Evolutionary conservation across 768 basidiomycete genomes (phyloP).

Genomic region (Pulveroboletus sp.): DNA sequence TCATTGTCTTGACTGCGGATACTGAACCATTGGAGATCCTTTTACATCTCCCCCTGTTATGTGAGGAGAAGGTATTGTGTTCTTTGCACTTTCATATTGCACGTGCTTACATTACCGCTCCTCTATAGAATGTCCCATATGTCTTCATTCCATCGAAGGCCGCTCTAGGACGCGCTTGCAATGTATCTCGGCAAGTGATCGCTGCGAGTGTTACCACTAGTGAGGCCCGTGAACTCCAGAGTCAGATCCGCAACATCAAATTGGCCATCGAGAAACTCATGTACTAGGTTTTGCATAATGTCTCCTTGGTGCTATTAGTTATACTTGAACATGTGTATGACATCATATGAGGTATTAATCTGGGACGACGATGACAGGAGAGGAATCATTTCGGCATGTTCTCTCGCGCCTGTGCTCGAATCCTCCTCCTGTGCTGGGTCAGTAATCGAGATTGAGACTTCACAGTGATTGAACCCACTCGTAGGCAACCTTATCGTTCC

Average conservation of each 20-base stretch:
- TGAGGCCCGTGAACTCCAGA: conserved; percentile 84
- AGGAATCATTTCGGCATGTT: conserved; percentile 72
- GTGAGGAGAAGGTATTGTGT: conserved; percentile 86
- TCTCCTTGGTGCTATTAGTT: conserved; percentile 4
- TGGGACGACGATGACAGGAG: background rate
- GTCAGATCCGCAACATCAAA: conserved; percentile 88
- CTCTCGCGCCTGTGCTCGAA: conserved; percentile 84
- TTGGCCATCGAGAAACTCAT: conserved; percentile 69
- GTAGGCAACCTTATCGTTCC: conserved; percentile 92
- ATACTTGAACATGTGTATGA: conserved; percentile 11
- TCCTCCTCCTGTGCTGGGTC: conserved; percentile 54
- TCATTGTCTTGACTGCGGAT: conserved; percentile 94
- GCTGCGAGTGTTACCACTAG: conserved; percentile 95
- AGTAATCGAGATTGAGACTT: background rate
- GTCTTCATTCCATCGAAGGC: conserved; percentile 94
- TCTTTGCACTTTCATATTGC: background rate
- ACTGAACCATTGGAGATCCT: conserved; percentile 98
- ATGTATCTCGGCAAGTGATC: conserved; percentile 93
- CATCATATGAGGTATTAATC: conserved; percentile 4
- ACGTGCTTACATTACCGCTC: conserved; percentile 1
- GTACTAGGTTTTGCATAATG: conserved; percentile 29
- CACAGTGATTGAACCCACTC: conserved; percentile 54
- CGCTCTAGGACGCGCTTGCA: conserved; percentile 92
- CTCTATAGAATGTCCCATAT: conserved; percentile 86
- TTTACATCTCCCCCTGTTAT: conserved; percentile 92